Conservation (phyloP, 139 green algal genomes). For the Closterium sp. region DNA sequence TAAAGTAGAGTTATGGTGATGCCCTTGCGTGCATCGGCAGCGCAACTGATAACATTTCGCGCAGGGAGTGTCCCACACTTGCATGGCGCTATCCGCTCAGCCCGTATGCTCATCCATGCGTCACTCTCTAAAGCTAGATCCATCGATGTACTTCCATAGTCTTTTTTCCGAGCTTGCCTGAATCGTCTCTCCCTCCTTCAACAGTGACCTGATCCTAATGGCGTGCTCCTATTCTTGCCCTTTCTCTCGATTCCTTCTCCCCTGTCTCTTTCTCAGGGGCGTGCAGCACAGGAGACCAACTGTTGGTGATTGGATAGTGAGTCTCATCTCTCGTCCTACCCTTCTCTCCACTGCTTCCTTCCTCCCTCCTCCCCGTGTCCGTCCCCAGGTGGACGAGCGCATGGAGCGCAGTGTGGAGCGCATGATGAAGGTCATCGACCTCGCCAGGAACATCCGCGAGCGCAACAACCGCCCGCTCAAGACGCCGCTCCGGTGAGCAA, state of each 20-base stretch:
- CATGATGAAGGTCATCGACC: constrained; percentile 84
- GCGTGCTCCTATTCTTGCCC: not conserved
- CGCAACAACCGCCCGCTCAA: constrained; percentile 78
- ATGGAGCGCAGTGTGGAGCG: constrained; percentile 79
- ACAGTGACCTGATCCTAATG: not conserved
- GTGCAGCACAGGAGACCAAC: not conserved
- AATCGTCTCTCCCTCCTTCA: no score
- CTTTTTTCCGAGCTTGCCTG: no score
- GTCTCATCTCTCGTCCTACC: not conserved
- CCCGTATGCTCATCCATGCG: no score
- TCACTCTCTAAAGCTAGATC: no score
- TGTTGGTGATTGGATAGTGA: not conserved
- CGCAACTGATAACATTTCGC: no score
- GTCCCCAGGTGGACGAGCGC: constrained; percentile 24
- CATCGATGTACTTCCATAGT: no score
- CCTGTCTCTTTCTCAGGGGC: not conserved
- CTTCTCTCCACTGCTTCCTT: not conserved
- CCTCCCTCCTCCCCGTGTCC: no score
- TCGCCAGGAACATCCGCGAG: constrained; percentile 81
- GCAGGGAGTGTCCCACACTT: no score
- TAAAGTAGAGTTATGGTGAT: no score
- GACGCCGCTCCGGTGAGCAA: constrained; percentile 68
- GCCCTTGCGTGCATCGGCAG: no score
- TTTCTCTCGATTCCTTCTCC: not conserved
- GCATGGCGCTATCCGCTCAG: no score